phyloP scores from a whole-genome alignment of 2,329 filamentous ascomycete genomes.

The Fusarium humuli region DNA sequence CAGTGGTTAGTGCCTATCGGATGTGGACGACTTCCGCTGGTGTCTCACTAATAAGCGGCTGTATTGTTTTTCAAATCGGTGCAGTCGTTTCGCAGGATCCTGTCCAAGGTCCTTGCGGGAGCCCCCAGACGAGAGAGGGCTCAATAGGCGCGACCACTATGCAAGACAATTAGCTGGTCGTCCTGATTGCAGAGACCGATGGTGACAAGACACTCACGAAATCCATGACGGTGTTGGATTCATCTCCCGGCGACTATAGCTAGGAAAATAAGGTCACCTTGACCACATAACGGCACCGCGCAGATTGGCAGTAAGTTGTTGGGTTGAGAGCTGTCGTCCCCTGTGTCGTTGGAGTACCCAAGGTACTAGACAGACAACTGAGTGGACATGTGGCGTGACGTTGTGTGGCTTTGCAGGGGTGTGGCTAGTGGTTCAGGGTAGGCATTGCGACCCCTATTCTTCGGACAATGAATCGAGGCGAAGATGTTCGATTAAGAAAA shows the following conservation, averaged over 20 bases:
- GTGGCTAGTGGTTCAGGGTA: conserved; percentile 36
- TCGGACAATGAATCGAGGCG: background rate
- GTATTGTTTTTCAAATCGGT: conserved; percentile 76
- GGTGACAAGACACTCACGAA: conserved; percentile 59
- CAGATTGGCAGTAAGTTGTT: conserved; percentile 37
- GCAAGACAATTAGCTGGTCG: conserved; percentile 29
- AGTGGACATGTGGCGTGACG: conserved; percentile 22
- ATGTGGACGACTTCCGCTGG: background rate
- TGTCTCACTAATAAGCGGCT: conserved; percentile 67
- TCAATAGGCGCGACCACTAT: conserved; percentile 76
- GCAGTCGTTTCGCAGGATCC: conserved; percentile 72
- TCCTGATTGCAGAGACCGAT: background rate
- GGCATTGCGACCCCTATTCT: conserved; percentile 12
- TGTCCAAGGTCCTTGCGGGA: conserved; percentile 70
- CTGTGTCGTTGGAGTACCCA: conserved; percentile 4
- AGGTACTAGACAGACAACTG: background rate
- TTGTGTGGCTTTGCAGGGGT: background rate
- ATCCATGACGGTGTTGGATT: conserved; percentile 64
- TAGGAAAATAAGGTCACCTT: conserved; percentile 28
- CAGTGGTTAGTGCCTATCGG: conserved; percentile 22
- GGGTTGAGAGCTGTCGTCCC: conserved; percentile 39
- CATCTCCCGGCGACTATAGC: conserved; percentile 55
- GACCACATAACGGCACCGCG: conserved; percentile 36
- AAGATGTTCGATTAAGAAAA: background rate
- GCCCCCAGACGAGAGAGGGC: conserved; percentile 67